Evolutionary conservation across 1,284 basidiomycete genomes (phyloP).

Genomic region (Entoloma clypeatum): DNA sequence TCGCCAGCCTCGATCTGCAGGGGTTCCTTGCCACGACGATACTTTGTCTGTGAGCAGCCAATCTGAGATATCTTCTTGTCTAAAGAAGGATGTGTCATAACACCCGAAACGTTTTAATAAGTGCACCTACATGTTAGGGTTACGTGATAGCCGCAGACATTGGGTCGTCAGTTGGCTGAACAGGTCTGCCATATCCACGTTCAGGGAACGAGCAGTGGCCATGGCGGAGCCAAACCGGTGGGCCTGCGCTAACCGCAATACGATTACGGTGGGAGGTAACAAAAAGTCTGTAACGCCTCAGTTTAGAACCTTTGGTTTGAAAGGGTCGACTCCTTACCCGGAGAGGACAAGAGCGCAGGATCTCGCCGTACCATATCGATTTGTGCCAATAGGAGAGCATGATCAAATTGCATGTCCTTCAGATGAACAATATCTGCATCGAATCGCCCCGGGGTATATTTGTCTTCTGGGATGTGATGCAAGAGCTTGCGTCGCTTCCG

Average conservation of each 20-base stretch:
- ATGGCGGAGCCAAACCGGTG: constrained; percentile 83
- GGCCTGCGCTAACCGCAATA: constrained; percentile 77
- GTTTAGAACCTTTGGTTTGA: constrained; percentile 16
- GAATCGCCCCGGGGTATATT: constrained; percentile 55
- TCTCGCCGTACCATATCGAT: constrained; percentile 66
- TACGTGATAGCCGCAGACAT: constrained; percentile 71
- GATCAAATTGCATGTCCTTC: constrained; percentile 82
- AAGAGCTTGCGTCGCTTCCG: constrained; percentile 72
- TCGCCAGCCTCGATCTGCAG: constrained; percentile 81
- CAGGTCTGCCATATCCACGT: constrained; percentile 84
- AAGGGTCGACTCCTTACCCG: constrained; percentile 29
- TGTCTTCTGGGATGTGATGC: constrained; percentile 75
- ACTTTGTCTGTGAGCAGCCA: constrained; percentile 84
- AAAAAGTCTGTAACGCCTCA: constrained; percentile 48
- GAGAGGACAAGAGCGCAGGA: constrained; percentile 34
- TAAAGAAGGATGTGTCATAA: constrained; percentile 27
- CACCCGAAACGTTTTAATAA: not conserved
- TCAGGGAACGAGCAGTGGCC: constrained; percentile 69
- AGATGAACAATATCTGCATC: constrained; percentile 80
- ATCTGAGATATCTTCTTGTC: constrained; percentile 63
- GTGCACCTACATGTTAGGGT: constrained; percentile 51
- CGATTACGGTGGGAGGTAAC: constrained; percentile 68
- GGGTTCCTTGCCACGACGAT: constrained; percentile 78
- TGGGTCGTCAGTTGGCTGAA: constrained; percentile 78
- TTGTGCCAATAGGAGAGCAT: constrained; percentile 75